Percentiles rank a stretch among this genome's conserved stretches.
Evolutionary conservation across 1,139 yeast genomes (phyloP).

Genomic region (Pichia sp.): DNA sequence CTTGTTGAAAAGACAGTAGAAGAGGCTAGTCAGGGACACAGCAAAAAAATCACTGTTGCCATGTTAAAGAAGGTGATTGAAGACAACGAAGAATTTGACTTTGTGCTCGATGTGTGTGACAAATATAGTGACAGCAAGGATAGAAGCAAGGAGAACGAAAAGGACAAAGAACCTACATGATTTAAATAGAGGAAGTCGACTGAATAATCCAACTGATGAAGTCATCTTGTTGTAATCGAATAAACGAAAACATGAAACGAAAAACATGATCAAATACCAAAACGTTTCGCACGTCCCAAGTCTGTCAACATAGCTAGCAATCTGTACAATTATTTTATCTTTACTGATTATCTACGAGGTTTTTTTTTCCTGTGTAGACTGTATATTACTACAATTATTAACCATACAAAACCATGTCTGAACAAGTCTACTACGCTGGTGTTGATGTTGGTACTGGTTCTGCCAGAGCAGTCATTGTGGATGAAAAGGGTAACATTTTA

Average conservation of each 20-base stretch:
- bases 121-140: conserved; percentile 20
- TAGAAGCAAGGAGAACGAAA: neutral
- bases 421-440: conserved; percentile 64
- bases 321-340: neutral
- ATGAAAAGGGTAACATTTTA: conserved; percentile 72
- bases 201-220: neutral
- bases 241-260: neutral
- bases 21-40: conserved; percentile 71
- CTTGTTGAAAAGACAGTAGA: conserved; percentile 78
- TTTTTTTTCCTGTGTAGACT: neutral
- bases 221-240: neutral
- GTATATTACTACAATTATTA: neutral
- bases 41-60: conserved; percentile 75
- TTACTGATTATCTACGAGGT: neutral
- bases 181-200: too few species aligned
- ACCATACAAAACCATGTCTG: conserved; percentile 11
- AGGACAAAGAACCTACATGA: neutral
- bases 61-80: conserved; percentile 81
- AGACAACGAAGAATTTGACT: conserved; percentile 86
- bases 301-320: neutral
- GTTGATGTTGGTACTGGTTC: conserved; percentile 98
- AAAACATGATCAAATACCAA: neutral
- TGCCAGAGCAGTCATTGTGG: conserved; percentile 89
- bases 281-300: neutral
- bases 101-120: conserved; percentile 33